Evolutionary conservation across 2,329 filamentous ascomycete species (phyloP).

Genomic region (Colletotrichum cordylinicola): DNA sequence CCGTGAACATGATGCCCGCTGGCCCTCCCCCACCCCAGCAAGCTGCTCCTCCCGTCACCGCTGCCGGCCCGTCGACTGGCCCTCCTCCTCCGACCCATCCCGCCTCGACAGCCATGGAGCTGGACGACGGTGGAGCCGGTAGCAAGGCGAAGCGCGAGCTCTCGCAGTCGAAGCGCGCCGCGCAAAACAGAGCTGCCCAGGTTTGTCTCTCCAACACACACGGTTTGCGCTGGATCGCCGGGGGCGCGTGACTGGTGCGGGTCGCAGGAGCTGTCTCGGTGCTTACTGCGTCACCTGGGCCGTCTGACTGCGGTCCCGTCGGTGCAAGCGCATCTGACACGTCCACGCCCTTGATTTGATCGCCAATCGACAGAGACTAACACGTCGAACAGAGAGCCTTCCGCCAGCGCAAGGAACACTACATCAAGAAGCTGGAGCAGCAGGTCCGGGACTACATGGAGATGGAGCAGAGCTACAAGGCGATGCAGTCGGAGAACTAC

Average conservation of each 20-base stretch:
- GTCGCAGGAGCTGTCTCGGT: neutral
- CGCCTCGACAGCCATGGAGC: slow-evolving; percentile 27
- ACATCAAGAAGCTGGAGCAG: slow-evolving; percentile 97
- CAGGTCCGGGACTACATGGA: slow-evolving; percentile 83
- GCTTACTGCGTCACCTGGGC: slow-evolving; percentile 3
- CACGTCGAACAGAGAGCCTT: slow-evolving; percentile 77
- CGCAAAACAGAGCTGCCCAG: slow-evolving; percentile 96
- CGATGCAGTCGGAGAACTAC: slow-evolving; percentile 88
- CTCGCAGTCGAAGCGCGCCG: slow-evolving; percentile 93
- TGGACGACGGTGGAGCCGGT: slow-evolving; percentile 48
- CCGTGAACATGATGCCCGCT: slow-evolving; percentile 38
- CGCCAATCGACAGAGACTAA: slow-evolving; percentile 23
- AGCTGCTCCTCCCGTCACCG: neutral
- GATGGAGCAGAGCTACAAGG: slow-evolving; percentile 79
- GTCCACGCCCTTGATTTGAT: neutral
- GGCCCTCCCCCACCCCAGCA: slow-evolving; percentile 22
- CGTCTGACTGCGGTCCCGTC: neutral
- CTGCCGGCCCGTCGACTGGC: slow-evolving; percentile 29
- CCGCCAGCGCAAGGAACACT: slow-evolving; percentile 95
- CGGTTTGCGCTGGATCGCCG: neutral
- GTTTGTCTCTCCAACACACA: slow-evolving; percentile 51
- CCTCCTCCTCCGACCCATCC: slow-evolving; percentile 32
- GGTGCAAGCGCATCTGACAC: neutral
- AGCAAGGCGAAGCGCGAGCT: slow-evolving; percentile 88
- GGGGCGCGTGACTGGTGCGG: neutral